Evolutionary conservation across 305 asterid genomes (phyloP), one percentile per base, ranked within the genome.

Genomic region (Euphrasia arctica): DNA sequence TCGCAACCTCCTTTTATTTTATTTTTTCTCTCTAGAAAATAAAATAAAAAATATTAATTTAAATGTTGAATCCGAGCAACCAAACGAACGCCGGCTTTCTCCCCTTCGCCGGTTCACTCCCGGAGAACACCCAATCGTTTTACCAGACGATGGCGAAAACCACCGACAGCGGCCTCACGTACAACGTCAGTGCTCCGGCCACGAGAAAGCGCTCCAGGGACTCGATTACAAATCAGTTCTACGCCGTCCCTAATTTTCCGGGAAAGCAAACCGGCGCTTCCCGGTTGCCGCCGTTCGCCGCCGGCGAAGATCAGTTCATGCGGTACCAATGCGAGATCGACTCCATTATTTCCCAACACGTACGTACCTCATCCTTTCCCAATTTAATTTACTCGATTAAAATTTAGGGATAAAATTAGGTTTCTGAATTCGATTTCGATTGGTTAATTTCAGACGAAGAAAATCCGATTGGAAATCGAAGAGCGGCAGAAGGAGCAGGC

Each of bases 401-500:
- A 25, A 25, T 25, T 18, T 25, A 25, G 27, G 27, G 27, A 25
- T 25, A 25, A 25, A 25, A 25, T 25, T 25, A 25, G 27, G 27
- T 25, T 25, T 25, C 27, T 25, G 27, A 25, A 25, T 25, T 25
- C 27, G 27, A 25, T 25, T 25, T 25, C 1, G 7, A 6, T 50
- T 2, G 15, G 8, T 0, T 39, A 0, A 22, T 45, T 55, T 15
- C 85, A 91, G 96, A 82, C 84, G 0, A 85, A 91, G 70, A 88
- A 77, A 56, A 78, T 91, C 10, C 56, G 85, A 70, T 11, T 78
- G 70, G 97, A 83, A 55, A 18, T 88, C 18, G 93, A 81, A 66
- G 91, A 91, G 75, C 75, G 87, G 52, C 91, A 83, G 62, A 86
- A 83, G 77, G 86, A 84, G 9, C 85, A 84, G 7, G 80, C 89